Evolutionary conservation across 2,329 filamentous ascomycete species (phyloP).

Genomic region (Fusarium sp.): DNA sequence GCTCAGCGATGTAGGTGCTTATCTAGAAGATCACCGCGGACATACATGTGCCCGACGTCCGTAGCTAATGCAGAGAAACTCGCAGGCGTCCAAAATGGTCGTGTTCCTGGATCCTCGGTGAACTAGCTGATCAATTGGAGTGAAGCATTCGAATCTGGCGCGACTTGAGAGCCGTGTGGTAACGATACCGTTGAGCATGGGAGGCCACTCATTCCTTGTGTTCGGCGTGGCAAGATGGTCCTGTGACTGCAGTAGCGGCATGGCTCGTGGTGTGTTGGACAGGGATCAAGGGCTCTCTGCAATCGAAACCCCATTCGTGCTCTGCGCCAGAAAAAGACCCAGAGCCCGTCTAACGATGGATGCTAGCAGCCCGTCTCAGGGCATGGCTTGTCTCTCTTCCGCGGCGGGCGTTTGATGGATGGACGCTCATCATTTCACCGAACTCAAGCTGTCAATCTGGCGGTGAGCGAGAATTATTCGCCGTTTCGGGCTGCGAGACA

Average conservation of each 20-base stretch:
- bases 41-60: conserved; percentile 35
- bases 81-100: conserved; percentile 16
- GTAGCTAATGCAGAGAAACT: conserved; percentile 22
- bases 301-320: conserved; percentile 46
- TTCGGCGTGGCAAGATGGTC: conserved; percentile 45
- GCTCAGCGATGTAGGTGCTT: conserved; percentile 21
- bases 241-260: conserved; percentile 46
- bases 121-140: conserved; percentile 43
- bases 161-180: conserved; percentile 17
- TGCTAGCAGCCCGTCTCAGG: conserved; percentile 34
- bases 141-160: conserved; percentile 30
- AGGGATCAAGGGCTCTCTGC: conserved; percentile 44
- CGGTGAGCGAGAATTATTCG: conserved; percentile 40
- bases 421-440: conserved; percentile 32
- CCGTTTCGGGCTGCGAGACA: conserved; percentile 18
- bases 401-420: conserved; percentile 37
- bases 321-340: conserved; percentile 22
- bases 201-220: conserved; percentile 37
- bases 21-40: conserved; percentile 34
- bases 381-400: conserved; percentile 34
- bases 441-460: conserved; percentile 36
- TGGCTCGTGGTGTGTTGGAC: conserved; percentile 45
- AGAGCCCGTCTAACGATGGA: conserved; percentile 27
- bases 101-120: conserved; percentile 48
- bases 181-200: conserved; percentile 27